Evolutionary conservation across 148 eudicot species (phyloP), one percentile per base, ranked within the genome.

Genomic region (Amaranthus palmeri): DNA sequence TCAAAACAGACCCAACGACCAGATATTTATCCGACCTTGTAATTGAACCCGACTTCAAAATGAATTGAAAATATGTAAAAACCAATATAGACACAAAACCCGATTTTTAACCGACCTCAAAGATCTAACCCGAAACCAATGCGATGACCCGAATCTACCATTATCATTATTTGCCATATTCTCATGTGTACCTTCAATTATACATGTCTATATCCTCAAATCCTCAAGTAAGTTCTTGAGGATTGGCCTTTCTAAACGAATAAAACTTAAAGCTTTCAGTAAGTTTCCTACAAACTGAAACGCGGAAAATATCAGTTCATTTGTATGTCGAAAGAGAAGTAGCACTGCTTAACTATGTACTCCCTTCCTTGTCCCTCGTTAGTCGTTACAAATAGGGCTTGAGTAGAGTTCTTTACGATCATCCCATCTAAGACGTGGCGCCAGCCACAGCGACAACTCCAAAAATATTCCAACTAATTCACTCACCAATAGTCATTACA

Each of bases 401-500:
- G 7, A 57, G 66, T 50, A 52, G 57, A 69, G 5, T 54, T 25
- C 65, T 73, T 61, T 50, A 55, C 56, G 44, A 50, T 48, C 69
- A n/a, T 12, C 15, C 60, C 40, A 15, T 52, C 4, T 18, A 56
- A 52, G 52, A 25, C 9, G 56, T 2, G 43, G 40, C 14, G 4
- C 42, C 12, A 13, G 58, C 11, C 47, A 48, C 43, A 41, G n/a
- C 51, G 44, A 56, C 8, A 42, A 10, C 14, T 46, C 9, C 59
- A 52, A 54, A 55, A 11, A 46, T 47, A 5, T 48, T 36, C 72
- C 13, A 41, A 53, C 2, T 51, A 48, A 58, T 67, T 65, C 48
- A 41, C 7, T 70, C 72, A 90, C 96, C 97, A 92, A 61, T 85
- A 87, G 73, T 88, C 97, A 72, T 83, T 86, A 76, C 97, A 88